phyloP scores from a whole-genome alignment of 2,329 filamentous ascomycete species.

The Herpotrichia juniperi region DNA sequence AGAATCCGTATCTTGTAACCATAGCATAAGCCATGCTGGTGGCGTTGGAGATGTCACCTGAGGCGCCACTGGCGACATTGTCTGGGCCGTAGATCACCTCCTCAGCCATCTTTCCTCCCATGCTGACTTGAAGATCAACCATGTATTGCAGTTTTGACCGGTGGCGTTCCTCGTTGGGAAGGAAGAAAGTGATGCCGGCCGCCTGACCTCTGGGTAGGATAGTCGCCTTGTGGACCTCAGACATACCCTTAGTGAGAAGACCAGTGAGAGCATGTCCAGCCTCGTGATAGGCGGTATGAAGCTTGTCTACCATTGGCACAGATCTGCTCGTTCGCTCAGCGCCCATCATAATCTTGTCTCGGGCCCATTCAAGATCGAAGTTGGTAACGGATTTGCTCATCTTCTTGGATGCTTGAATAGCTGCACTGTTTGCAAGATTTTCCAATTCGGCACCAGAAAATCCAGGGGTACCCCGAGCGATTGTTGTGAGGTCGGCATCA shows the following conservation, averaged over 20 bases:
- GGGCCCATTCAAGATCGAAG: conserved; percentile 92
- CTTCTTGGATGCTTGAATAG: conserved; percentile 89
- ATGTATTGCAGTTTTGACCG: conserved; percentile 84
- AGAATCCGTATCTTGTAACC: conserved; percentile 91
- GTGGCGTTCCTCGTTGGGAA: conserved; percentile 87
- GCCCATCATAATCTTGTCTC: conserved; percentile 97
- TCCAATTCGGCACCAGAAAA: conserved; percentile 96
- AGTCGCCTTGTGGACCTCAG: conserved; percentile 92
- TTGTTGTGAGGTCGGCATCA: conserved; percentile 81
- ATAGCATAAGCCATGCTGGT: conserved; percentile 85
- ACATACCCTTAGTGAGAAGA: conserved; percentile 77
- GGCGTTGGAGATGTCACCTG: conserved; percentile 79
- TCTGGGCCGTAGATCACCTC: conserved; percentile 92
- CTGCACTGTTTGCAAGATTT: conserved; percentile 95
- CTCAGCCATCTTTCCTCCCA: conserved; percentile 89
- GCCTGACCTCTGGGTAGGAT: conserved; percentile 89
- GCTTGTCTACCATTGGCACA: conserved; percentile 91
- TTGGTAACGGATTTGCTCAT: conserved; percentile 78
- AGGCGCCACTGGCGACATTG: conserved; percentile 87
- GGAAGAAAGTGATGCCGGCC: conserved; percentile 83
- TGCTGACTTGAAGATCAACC: conserved; percentile 76
- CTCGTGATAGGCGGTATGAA: conserved; percentile 95
- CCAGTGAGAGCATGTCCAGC: conserved; percentile 92
- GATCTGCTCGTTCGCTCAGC: conserved; percentile 89
- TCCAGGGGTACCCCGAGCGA: conserved; percentile 87